Percentiles rank a stretch among this genome's conserved stretches.
Evolutionary conservation across 805 yeast species (phyloP).

Genomic region (Isabelozyma rhagii): DNA sequence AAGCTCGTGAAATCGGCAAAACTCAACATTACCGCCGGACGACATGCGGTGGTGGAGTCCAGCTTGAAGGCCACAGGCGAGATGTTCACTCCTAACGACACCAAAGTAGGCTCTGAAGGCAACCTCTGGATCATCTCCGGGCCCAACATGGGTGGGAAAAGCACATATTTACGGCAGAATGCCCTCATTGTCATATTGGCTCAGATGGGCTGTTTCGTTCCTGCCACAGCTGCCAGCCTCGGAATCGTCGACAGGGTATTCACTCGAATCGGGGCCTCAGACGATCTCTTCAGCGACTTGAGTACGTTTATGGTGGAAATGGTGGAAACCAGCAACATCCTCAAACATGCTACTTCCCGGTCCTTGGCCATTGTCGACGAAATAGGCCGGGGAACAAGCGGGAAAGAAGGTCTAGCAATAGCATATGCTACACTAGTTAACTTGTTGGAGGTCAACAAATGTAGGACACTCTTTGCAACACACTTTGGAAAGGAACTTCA

Average conservation of each 20-base stretch:
- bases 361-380: slow-evolving; percentile 73
- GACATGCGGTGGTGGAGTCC: slow-evolving; percentile 85
- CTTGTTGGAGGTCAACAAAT: slow-evolving; percentile 50
- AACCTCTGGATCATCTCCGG: slow-evolving; percentile 66
- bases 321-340: slow-evolving; percentile 61
- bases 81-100: slow-evolving; percentile 45
- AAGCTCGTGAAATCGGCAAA: slow-evolving; percentile 45
- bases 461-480: slow-evolving; percentile 84
- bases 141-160: slow-evolving; percentile 88
- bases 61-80: slow-evolving; percentile 51
- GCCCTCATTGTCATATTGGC: slow-evolving; percentile 70
- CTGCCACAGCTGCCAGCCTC: slow-evolving; percentile 56
- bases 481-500: slow-evolving; percentile 57
- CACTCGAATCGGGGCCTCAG: slow-evolving; percentile 85
- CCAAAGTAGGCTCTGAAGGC: slow-evolving; percentile 19
- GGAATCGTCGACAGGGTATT: slow-evolving; percentile 76
- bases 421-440: slow-evolving; percentile 73
- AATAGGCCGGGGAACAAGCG: slow-evolving; percentile 84
- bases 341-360: slow-evolving; percentile 50
- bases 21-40: slow-evolving; percentile 58
- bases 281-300: slow-evolving; percentile 68
- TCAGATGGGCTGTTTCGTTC: slow-evolving; percentile 73
- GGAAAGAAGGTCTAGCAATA: slow-evolving; percentile 78
- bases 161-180: slow-evolving; percentile 70
- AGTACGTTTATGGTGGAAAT: slow-evolving; percentile 88